A percentile compares a stretch with the other conserved stretches of the same genome.
These are phyloP conservation scores for Meredithiella fracta DNA, from an alignment of 2,329 filamentous ascomycete genomes.

Conservation along the genomic window DNA sequence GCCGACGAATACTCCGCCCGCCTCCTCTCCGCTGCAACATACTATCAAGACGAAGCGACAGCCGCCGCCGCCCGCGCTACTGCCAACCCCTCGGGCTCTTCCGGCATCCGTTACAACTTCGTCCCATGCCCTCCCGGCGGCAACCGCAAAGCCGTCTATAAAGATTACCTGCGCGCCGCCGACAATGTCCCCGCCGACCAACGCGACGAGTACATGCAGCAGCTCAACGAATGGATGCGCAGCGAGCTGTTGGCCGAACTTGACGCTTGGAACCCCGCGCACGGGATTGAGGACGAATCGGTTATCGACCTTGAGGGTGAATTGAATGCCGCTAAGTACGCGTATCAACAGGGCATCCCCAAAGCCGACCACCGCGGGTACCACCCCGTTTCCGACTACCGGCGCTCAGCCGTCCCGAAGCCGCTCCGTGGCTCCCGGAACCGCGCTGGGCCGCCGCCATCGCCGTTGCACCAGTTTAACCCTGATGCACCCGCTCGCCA, in stretches of 20 bases:
- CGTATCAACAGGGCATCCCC: background rate
- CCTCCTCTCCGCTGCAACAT: background rate
- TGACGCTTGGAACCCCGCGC: background rate
- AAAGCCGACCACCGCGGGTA: background rate
- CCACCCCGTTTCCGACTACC: background rate
- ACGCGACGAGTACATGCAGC: background rate
- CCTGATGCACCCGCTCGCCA: background rate
- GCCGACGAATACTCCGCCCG: background rate
- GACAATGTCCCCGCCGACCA: background rate
- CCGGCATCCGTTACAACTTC: background rate
- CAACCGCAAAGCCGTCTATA: background rate
- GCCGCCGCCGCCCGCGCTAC: background rate
- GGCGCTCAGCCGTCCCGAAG: slow-evolving; percentile 1
- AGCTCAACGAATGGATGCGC: background rate
- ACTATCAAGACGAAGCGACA: background rate
- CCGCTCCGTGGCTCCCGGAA: background rate
- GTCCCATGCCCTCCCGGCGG: background rate
- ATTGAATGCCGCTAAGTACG: background rate
- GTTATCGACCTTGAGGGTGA: background rate
- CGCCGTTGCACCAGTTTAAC: background rate
- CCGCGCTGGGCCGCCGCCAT: background rate
- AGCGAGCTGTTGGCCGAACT: background rate
- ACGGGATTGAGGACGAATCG: background rate
- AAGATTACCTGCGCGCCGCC: background rate
- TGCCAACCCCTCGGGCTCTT: background rate